Conservation (phyloP, 495 filamentous ascomycete species). For the Amniculicola lignicola region DNA sequence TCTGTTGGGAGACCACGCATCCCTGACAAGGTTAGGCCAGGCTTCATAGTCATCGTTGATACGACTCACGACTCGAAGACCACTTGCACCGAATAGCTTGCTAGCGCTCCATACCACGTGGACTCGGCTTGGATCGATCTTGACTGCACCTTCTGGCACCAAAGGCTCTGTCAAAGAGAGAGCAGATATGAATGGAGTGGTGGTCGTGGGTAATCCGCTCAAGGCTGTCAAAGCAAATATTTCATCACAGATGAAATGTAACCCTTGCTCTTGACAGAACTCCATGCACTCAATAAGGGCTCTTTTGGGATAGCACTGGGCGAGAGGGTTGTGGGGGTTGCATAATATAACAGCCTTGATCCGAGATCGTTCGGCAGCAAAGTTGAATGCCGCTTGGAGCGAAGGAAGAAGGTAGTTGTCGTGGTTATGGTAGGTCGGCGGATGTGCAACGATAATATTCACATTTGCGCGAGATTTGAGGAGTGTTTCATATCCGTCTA, state of each 20-base stretch:
- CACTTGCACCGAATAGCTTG: slow-evolving; percentile 23
- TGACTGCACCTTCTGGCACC: slow-evolving; percentile 14
- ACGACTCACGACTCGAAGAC: slow-evolving; percentile 20
- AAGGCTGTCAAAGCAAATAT: slow-evolving; percentile 50
- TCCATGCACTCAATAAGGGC: slow-evolving; percentile 48
- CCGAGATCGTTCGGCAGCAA: slow-evolving; percentile 14
- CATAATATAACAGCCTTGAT: slow-evolving; percentile 55
- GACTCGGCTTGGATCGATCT: slow-evolving; percentile 27
- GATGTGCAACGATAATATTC: slow-evolving; percentile 24
- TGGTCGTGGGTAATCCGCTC: not conserved
- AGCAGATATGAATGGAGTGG: slow-evolving; percentile 22
- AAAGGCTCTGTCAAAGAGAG: slow-evolving; percentile 27
- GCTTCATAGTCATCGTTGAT: not conserved
- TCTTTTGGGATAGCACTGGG: slow-evolving; percentile 53
- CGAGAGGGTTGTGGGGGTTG: slow-evolving; percentile 62
- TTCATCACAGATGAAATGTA: slow-evolving; percentile 63
- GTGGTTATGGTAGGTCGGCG: slow-evolving; percentile 25
- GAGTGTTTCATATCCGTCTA: slow-evolving; percentile 21
- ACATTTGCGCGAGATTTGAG: slow-evolving; percentile 19
- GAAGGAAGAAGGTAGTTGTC: slow-evolving; percentile 27
- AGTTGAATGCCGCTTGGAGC: slow-evolving; percentile 24
- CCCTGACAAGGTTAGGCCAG: slow-evolving; percentile 6
- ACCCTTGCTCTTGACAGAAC: slow-evolving; percentile 52
- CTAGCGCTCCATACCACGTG: slow-evolving; percentile 31
- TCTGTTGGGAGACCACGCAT: slow-evolving; percentile 28